Evolutionary conservation across 306 rosid species (phyloP).

Genomic region (Ochetophila trinervis): DNA sequence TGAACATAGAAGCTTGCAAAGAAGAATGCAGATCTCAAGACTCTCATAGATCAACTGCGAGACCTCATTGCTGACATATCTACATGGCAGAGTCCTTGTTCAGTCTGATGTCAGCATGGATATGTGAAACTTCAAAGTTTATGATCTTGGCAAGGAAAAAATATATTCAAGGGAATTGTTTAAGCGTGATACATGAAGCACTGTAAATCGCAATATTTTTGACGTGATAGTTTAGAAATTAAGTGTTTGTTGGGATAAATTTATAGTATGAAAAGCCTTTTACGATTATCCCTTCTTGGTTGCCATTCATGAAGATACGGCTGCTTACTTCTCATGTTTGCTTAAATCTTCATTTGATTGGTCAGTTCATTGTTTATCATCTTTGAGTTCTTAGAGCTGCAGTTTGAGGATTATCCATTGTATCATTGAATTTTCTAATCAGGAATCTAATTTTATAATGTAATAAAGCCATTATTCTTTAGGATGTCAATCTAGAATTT

Average conservation of each 20-base stretch:
- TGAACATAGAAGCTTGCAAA: conserved; percentile 64
- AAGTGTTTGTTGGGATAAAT: conserved; percentile 13
- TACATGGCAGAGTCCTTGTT: conserved; percentile 92
- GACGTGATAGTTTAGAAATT: neutral
- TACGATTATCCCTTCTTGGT: neutral
- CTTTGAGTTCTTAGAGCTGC: too few species aligned
- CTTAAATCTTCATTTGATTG: too few species aligned
- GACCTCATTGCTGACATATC: conserved; percentile 79
- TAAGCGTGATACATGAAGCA: neutral
- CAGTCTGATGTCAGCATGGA: conserved; percentile 16
- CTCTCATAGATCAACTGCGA: conserved; percentile 78
- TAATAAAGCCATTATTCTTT: too few species aligned
- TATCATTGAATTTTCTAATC: too few species aligned
- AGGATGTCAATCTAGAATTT: too few species aligned
- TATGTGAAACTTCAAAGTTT: neutral
- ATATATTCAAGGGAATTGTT: neutral
- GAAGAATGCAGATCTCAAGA: conserved; percentile 70
- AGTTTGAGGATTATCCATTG: too few species aligned
- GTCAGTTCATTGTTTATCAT: too few species aligned
- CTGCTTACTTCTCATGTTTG: too few species aligned
- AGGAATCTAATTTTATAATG: too few species aligned
- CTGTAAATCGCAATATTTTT: neutral
- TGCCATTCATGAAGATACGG: too few species aligned
- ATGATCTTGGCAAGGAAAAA: neutral
- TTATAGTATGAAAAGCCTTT: neutral